Base-by-base conservation (phyloP, 495 filamentous ascomycete genomes). In the Aeminium ludgeri region DNA sequence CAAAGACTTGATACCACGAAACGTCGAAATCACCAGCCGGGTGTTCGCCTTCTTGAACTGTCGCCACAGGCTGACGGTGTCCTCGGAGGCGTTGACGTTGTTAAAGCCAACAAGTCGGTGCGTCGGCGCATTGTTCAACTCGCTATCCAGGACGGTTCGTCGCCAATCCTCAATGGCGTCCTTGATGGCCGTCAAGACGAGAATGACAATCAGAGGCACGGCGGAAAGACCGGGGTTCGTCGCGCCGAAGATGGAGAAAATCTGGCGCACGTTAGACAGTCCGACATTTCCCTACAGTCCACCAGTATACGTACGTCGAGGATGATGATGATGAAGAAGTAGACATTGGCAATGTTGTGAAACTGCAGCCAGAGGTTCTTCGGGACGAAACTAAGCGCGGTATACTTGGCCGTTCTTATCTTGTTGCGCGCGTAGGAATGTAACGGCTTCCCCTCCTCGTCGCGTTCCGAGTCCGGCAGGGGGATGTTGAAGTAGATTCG, bases 131-230 rank as follows among this genome's bases (percentile, higher is more conserved):
- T 99, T 95, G 64, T 99, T 99, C 38, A 99, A 69, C 53, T 92
- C 82, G 44, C 78, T 92, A 55, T 99, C 91, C 15, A 93, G 75
- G 17, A 85, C 69, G 1, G 86, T 95, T 59, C 91, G 72, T 43
- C 91, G 74, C 68, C 84, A 95, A 66, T 99, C 91, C 61, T 99
- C 91, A 47, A 96, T 82, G n/a, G 78, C 89, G 55, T 99, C 91
- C 62, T 96, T 99, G 51, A 94, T 64, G 3, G 82, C 76, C 7
- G 91, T 99, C 35, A 96, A 69, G 46, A 75, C 64, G n/a, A 99
- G 64, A 59, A 99, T 99, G 51, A 95, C 76, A 52, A 96, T 93
- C 53, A 99, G 61, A 35, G 91, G 91, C 20, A 87, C 82, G 5
- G 86, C 75, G 58, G 86, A 87, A 20, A 99, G 64, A 20, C 78